These are phyloP conservation scores for Fusarium protoensiforme DNA, from an alignment of 2,329 filamentous ascomycete species.

Conservation along the genomic window DNA sequence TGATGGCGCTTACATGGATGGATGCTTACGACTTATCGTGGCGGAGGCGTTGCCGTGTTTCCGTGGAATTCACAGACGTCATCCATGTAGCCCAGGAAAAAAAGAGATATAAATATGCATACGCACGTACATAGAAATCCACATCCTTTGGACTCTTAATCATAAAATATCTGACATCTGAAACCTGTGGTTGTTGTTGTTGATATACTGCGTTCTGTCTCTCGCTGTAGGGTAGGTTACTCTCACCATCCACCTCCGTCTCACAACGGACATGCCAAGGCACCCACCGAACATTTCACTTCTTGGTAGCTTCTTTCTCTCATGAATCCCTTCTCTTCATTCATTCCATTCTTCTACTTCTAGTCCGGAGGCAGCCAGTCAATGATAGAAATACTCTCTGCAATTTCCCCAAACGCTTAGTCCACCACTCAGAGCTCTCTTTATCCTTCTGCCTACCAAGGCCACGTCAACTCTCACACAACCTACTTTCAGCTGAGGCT, in stretches of 20 bases:
- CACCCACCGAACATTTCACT: not conserved
- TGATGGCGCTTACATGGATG: not conserved
- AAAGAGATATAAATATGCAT: not conserved
- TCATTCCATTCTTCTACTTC: not conserved
- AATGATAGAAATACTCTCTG: not conserved
- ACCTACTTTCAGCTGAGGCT: not conserved
- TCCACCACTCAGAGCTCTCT: conserved; percentile 41
- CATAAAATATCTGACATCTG: not conserved
- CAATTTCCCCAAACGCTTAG: not conserved
- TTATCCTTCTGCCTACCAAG: conserved; percentile 48
- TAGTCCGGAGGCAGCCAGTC: not conserved
- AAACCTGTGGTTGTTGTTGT: not conserved
- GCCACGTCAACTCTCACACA: not conserved
- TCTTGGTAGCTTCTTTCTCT: not conserved
- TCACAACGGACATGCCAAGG: not conserved
- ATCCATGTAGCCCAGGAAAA: not conserved
- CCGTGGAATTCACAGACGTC: not conserved
- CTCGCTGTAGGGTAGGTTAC: not conserved
- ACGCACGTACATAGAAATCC: not conserved
- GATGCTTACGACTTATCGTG: conserved; percentile 28
- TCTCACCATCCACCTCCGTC: not conserved
- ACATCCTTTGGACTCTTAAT: no score
- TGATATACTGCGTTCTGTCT: not conserved
- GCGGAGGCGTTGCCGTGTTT: conserved; percentile 22
- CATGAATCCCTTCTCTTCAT: not conserved